These are phyloP conservation scores for Austroboletus festivus DNA, from an alignment of 768 basidiomycete species.

Conservation along the genomic window DNA sequence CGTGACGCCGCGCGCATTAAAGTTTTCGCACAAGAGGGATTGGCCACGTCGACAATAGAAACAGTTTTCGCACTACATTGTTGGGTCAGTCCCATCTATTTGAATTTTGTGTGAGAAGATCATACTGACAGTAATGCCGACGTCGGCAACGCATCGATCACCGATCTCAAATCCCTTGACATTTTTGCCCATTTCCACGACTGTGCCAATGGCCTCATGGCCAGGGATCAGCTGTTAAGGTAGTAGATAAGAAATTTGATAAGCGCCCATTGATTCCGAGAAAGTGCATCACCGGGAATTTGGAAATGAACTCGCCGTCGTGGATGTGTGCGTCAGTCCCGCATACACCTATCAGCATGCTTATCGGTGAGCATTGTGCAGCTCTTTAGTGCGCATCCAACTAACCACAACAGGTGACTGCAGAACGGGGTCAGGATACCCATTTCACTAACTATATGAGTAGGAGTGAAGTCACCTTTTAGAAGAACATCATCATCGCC, in stretches of 20 bases:
- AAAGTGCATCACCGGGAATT: slow-evolving; percentile 44
- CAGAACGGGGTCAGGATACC: slow-evolving; percentile 1
- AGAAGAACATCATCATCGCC: slow-evolving; percentile 71
- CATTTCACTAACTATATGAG: not conserved
- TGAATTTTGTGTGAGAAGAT: not conserved
- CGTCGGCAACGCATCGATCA: slow-evolving; percentile 84
- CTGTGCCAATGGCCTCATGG: slow-evolving; percentile 69
- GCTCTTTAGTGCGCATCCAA: not conserved
- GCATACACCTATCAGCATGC: slow-evolving; percentile 43
- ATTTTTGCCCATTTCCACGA: slow-evolving; percentile 75
- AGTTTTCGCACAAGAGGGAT: slow-evolving; percentile 80
- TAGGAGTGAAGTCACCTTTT: slow-evolving; percentile 47
- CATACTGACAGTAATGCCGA: slow-evolving; percentile 58
- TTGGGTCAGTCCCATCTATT: slow-evolving; percentile 1
- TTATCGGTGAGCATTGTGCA: not conserved
- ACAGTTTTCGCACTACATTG: slow-evolving; percentile 69
- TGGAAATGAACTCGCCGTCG: slow-evolving; percentile 62
- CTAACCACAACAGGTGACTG: slow-evolving; percentile 45
- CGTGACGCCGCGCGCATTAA: slow-evolving; percentile 76
- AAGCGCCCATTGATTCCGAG: slow-evolving; percentile 17
- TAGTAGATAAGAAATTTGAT: slow-evolving; percentile 13
- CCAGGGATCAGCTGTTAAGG: slow-evolving; percentile 62
- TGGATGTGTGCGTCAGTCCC: slow-evolving; percentile 66
- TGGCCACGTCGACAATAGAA: slow-evolving; percentile 88
- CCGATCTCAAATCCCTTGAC: slow-evolving; percentile 74